Base-by-base conservation (phyloP, 139 green algal genomes). In the Trebouxia sp. region DNA sequence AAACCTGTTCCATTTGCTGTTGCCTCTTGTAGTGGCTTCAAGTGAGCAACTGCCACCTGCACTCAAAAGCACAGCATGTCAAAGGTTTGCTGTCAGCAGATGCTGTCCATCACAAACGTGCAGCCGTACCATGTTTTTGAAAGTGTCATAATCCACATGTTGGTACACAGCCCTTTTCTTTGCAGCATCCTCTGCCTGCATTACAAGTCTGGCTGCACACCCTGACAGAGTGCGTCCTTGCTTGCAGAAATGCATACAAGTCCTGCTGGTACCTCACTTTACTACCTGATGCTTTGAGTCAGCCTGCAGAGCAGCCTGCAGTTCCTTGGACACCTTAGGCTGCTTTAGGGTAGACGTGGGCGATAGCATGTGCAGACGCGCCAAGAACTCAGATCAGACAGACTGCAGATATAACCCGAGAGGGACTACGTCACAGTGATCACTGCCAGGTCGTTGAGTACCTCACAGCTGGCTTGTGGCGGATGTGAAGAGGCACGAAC, bases 91-190 rank as follows among this genome's bases (percentile, higher is more conserved):
- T n/a, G n/a, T n/a, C n/a, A n/a, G n/a, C n/a, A n/a, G n/a, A n/a
- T n/a, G n/a, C n/a, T n/a, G n/a, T n/a, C n/a, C n/a, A n/a, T n/a
- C n/a, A 28, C 20, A 26, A 24, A 43, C 1, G 39, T 24, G 1
- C 47, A 28, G 78, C 41, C 65, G 7, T 38, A 92, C 90, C 88
- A 92, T 92, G 84, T 92, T 94, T 69, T 92, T 92, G 84, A 94
- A 94, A 0, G 87, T 90, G 30, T 94, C 90, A 79, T 94, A 94
- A 70, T 92, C 90, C 5, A 89, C 85, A 42, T 83, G 76, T 72
- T 94, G 89, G 20, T 35, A 20, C n/a, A 92, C 88, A n/a, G 89
- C 89, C 12, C 87, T 82, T 70, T 90, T 90, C 80, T 93, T 93
- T 0, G 89, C 86, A 10, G 77, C 78, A 41, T 93, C 86, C 1